These are phyloP conservation scores for Pythium aquatile DNA, from an alignment of 352 stramenopile genomes.

Conservation along the genomic window DNA sequence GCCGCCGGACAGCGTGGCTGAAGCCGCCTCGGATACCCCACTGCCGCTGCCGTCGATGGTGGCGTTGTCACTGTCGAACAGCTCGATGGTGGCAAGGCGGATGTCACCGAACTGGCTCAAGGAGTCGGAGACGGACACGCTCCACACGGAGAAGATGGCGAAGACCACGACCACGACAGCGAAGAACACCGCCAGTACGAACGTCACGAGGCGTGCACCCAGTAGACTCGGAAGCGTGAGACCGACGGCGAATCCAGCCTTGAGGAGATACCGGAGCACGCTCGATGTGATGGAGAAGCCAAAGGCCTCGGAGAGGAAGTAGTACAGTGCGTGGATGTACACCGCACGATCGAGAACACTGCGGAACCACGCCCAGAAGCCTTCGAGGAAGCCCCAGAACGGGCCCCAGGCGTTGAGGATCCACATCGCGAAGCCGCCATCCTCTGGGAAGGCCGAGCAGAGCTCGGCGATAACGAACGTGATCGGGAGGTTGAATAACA, in stretches of 20 bases:
- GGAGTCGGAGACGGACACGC: constrained; percentile 34
- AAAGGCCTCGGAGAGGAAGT: background rate
- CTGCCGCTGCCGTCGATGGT: constrained; percentile 34
- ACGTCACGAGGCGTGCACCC: constrained; percentile 31
- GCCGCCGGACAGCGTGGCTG: constrained; percentile 57
- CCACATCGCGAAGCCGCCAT: constrained; percentile 75
- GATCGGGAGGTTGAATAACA: constrained; percentile 83
- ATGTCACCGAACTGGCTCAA: constrained; percentile 76
- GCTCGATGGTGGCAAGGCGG: constrained; percentile 40
- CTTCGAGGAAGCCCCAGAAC: constrained; percentile 63
- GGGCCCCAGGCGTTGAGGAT: constrained; percentile 81
- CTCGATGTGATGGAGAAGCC: constrained; percentile 3
- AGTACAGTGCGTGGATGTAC: constrained; percentile 12
- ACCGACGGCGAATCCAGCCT: constrained; percentile 29
- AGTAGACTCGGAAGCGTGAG: constrained; percentile 32
- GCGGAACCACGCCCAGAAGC: constrained; percentile 71
- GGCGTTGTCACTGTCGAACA: constrained; percentile 12
- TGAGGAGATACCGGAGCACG: constrained; percentile 30
- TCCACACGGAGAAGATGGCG: constrained; percentile 74
- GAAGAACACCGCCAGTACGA: constrained; percentile 71
- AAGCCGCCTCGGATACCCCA: background rate
- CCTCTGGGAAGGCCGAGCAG: constrained; percentile 76
- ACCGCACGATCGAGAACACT: constrained; percentile 57
- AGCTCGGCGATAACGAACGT: constrained; percentile 87
- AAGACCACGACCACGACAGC: constrained; percentile 61